Base-by-base conservation (phyloP, 1,284 basidiomycete species). In the Malassezia sp. region DNA sequence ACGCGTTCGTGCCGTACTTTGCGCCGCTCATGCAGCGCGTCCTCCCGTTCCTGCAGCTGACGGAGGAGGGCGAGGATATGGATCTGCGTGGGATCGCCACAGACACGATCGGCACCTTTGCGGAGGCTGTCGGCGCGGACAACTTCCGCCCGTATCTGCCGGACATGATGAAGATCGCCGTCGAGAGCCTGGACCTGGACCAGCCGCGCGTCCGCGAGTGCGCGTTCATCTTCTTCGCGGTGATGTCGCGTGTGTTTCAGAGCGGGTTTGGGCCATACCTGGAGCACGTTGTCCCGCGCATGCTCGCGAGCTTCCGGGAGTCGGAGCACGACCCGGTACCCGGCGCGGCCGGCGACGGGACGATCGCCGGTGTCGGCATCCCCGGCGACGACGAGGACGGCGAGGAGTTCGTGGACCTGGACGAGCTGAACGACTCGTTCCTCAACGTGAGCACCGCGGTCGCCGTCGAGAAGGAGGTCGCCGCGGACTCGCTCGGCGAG, bases 401-500 rank as follows among this genome's bases (percentile, higher is more conserved):
- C 58, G 68, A 68, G 30, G 75, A 58, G 5, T 69, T 59, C 35
- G 59, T 69, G 42, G 87, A 91, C 57, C 74, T 85, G 49, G 87
- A 90, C 58, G 85, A 77, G 52, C 73, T 78, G 54, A 83, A 90
- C 60, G 63, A 65, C 36, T 49, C 60, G 15, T 75, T 77, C 71
- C 70, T 72, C 45, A 74, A 74, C 54, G 87, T 91, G 57, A 95
- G 90, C 76, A 88, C 84, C 61, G 90, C 90, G 35, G 84, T 97
- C 58, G 91, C 90, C 42, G 88, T 97, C 49, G 93, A 99, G 77
- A 99, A 99, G 75, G 93, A 97, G 75, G 93, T 96, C 49, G 91
- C 93, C 5, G 88, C 89, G 29, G 91, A 97, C 71, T 88, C 91
- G 23, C 82, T 97, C 54, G 88, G 91, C 46, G 84, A 86, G 43